Evolutionary conservation across 352 stramenopile species (phyloP).

Genomic region (Lagenidium sp.): DNA sequence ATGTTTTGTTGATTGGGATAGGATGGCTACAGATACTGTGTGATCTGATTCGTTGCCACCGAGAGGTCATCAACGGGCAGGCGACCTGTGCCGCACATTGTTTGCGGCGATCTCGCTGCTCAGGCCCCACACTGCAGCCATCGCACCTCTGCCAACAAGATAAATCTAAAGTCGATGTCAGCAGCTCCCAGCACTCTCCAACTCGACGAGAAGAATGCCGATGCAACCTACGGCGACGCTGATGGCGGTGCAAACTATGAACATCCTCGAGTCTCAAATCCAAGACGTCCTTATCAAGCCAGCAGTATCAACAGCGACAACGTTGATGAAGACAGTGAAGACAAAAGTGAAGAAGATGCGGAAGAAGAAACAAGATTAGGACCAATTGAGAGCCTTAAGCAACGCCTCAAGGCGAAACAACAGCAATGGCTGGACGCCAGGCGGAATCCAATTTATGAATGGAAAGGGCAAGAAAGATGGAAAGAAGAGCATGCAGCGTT

Average conservation of each 20-base stretch:
- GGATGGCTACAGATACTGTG: too few species aligned
- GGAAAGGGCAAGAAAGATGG: slow-evolving; percentile 31
- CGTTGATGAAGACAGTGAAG: slow-evolving; percentile 18
- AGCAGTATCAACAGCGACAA: slow-evolving; percentile 9
- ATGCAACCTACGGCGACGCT: slow-evolving; percentile 9
- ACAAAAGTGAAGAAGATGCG: slow-evolving; percentile 23
- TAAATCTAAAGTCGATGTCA: background rate
- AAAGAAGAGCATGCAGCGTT: slow-evolving; percentile 26
- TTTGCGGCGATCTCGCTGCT: too few species aligned
- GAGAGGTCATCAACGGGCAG: too few species aligned
- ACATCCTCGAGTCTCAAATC: slow-evolving; percentile 8
- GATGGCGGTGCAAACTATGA: slow-evolving; percentile 15
- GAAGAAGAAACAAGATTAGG: slow-evolving; percentile 25
- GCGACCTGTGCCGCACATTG: too few species aligned
- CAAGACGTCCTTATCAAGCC: slow-evolving; percentile 11
- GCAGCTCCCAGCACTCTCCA: background rate
- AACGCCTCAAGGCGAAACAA: slow-evolving; percentile 20
- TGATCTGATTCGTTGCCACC: too few species aligned
- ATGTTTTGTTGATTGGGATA: too few species aligned
- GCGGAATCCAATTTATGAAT: slow-evolving; percentile 37
- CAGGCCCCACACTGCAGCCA: too few species aligned
- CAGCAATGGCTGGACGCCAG: slow-evolving; percentile 28
- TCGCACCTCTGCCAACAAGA: too few species aligned
- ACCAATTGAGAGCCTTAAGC: slow-evolving; percentile 9
- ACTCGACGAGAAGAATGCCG: slow-evolving; percentile 6